Base-by-base conservation (phyloP, 495 filamentous ascomycete species). In the Chaetomium cochliodes region DNA sequence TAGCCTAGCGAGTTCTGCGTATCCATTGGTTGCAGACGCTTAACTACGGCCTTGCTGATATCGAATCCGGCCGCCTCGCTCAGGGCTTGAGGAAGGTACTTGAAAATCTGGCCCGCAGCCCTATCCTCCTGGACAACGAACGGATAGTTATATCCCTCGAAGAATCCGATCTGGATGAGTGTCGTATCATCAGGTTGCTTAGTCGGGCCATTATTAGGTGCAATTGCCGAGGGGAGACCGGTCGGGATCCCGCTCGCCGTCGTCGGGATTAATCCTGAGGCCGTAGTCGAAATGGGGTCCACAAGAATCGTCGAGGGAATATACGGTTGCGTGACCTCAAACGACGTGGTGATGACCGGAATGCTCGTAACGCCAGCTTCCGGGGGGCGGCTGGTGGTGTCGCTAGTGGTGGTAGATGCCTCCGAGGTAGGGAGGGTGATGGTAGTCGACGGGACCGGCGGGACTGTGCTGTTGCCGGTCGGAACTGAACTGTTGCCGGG, bases 21-120 rank as follows among this genome's bases (percentile, higher is more conserved):
- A 72, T 97, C 88, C 73, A 90, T 87, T 11, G 94, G 92, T 65
- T 87, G 78, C 55, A 98, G 85, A 56, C 84, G 86, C 63, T 86
- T 83, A 83, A 96, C 91, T 23, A 77, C 72, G 23, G 91, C 79
- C 54, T 90, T 77, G 8, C 73, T 63, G 9, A 49, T 12, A 0
- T 79, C 70, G 60, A 90, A 78, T 11, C 77, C 75, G 25, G 89
- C 77, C 46, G 87, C 90, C 58, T 87, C 82, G n/a, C 82, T 79
- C 58, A 98, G 80, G 58, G 90, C 92, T 63, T 84, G 70, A 0
- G 92, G 92, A 12, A 97, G 81, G 64, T 85, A 90, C 39, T 85
- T 70, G 82, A 97, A 97, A 71, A 98, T 92, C 77, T 98, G 96
- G 26, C 86, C 86, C 12, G 90, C 88, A 25, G 92, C 88, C 65